Conservation (phyloP, 192 early-diverging fungal species). For the Endogone sp. region DNA sequence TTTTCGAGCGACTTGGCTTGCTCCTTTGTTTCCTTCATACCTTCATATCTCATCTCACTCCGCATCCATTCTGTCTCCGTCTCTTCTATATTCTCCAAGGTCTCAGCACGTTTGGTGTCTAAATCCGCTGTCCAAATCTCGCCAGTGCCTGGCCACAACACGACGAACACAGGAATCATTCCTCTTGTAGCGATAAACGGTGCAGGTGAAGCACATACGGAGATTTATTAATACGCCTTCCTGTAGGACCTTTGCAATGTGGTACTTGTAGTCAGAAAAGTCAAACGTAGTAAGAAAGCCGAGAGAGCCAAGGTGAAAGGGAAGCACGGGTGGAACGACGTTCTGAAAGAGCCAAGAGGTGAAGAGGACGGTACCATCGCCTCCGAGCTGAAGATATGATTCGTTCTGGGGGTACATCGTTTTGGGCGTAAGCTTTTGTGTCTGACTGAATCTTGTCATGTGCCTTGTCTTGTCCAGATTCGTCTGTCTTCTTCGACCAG, state of each 20-base stretch:
- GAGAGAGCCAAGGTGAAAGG: conserved; percentile 90
- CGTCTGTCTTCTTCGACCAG: too few species aligned
- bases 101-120: too few species aligned
- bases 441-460: too few species aligned
- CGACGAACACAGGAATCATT: too few species aligned
- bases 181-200: conserved; percentile 62
- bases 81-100: too few species aligned
- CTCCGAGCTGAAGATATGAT: conserved; percentile 61
- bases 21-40: too few species aligned
- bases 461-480: too few species aligned
- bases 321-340: conserved; percentile 85
- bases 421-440: too few species aligned
- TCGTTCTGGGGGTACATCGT: too few species aligned
- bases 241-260: conserved; percentile 55
- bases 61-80: too few species aligned
- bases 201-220: conserved; percentile 91
- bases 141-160: background rate
- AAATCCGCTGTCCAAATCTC: background rate
- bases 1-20: too few species aligned
- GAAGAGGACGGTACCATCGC: conserved; percentile 94
- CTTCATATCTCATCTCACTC: too few species aligned
- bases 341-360: conserved; percentile 88
- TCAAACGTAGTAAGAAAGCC: conserved; percentile 94
- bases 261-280: conserved; percentile 52
- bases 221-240: conserved; percentile 80